Evolutionary conservation across 1,284 basidiomycete genomes (phyloP).

Genomic region (Trametes sp.): DNA sequence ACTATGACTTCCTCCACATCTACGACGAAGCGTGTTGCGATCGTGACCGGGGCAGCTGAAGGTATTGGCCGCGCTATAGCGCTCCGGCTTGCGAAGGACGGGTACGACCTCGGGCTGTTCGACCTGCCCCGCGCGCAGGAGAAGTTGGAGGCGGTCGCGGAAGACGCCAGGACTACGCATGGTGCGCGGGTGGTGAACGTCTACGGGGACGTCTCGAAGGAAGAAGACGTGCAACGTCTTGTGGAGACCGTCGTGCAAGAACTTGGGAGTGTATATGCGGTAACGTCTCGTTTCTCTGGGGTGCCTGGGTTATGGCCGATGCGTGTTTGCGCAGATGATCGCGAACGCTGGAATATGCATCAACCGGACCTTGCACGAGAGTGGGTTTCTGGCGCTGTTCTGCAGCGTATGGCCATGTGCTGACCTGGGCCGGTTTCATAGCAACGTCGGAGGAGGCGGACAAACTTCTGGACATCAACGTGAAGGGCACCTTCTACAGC

Average conservation of each 20-base stretch:
- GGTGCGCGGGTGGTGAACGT: conserved; percentile 34
- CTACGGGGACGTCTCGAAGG: conserved; percentile 40
- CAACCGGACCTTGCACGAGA: conserved; percentile 29
- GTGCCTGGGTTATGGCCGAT: not conserved
- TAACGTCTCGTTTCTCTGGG: not conserved
- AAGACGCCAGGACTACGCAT: conserved; percentile 29
- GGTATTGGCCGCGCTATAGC: conserved; percentile 40
- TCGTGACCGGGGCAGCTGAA: conserved; percentile 30
- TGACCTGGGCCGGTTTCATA: conserved; percentile 2
- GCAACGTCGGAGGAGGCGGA: conserved; percentile 39
- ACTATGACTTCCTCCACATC: conserved; percentile 10
- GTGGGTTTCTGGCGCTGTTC: not conserved
- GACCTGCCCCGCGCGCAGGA: conserved; percentile 37
- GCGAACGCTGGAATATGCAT: conserved; percentile 29
- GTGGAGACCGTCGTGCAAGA: conserved; percentile 37
- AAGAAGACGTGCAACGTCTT: conserved; percentile 41
- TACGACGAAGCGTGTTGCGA: conserved; percentile 22
- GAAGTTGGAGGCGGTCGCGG: conserved; percentile 31
- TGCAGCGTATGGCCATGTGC: not conserved
- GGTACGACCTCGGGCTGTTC: conserved; percentile 38
- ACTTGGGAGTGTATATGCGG: conserved; percentile 40
- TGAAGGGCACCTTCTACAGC: conserved; percentile 43
- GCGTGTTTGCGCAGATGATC: conserved; percentile 20
- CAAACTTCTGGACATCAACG: conserved; percentile 40
- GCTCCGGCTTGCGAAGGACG: conserved; percentile 40